phyloP scores from a whole-genome alignment of 2,329 filamentous ascomycete species.

The Cercospora beticola region DNA sequence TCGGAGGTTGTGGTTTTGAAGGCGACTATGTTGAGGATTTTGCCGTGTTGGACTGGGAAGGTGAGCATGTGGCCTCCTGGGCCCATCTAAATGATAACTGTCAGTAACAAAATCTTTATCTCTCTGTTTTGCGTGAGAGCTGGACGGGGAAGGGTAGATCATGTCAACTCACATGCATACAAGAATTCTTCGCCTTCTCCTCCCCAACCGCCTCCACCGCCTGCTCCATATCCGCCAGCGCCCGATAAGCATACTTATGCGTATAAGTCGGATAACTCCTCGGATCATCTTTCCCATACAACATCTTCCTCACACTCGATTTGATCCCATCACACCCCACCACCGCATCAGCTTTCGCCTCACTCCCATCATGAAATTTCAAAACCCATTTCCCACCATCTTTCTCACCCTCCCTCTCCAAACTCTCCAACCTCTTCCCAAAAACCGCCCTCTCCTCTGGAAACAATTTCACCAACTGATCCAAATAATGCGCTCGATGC shows the following conservation, averaged over 20 bases:
- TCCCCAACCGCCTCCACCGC: constrained; percentile 32
- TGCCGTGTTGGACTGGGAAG: constrained; percentile 48
- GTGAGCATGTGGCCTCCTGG: constrained; percentile 57
- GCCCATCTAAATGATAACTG: constrained; percentile 26
- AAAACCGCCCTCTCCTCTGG: constrained; percentile 40
- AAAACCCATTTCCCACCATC: constrained; percentile 34
- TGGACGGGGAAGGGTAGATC: too few relatives aligned
- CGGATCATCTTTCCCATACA: constrained; percentile 40
- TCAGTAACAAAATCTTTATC: neutral
- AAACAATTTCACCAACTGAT: constrained; percentile 44
- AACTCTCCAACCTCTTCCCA: constrained; percentile 34
- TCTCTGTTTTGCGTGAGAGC: too few relatives aligned
- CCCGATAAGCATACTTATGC: constrained; percentile 62
- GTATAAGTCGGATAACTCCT: constrained; percentile 53
- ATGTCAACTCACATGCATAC: constrained; percentile 35
- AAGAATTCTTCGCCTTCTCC: constrained; percentile 31
- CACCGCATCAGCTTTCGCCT: constrained; percentile 46
- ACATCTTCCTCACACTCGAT: constrained; percentile 53
- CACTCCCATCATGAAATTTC: constrained; percentile 39
- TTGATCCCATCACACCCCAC: constrained; percentile 50
- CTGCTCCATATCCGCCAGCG: constrained; percentile 57
- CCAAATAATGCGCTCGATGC: constrained; percentile 45
- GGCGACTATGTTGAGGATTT: constrained; percentile 32
- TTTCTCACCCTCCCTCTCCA: constrained; percentile 31
- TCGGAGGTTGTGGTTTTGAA: constrained; percentile 27